Percentiles rank a stretch among this genome's conserved stretches.
Conservation (phyloP, 2,329 filamentous ascomycete species). For the Metarhizium brunneum region DNA sequence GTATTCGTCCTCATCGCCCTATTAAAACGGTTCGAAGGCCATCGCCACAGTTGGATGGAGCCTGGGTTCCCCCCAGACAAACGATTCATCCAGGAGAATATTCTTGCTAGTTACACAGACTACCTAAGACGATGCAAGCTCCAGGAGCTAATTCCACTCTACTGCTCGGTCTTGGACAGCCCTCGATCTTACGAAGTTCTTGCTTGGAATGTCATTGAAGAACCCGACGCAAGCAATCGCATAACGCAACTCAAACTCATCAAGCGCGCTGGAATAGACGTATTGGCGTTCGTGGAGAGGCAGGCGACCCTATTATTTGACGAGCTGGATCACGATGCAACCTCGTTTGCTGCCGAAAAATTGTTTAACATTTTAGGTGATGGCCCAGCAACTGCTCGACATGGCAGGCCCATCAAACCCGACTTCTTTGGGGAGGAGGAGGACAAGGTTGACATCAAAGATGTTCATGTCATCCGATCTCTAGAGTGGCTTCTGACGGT, state of each 20-base stretch:
- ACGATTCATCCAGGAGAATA: constrained; percentile 55
- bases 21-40: constrained; percentile 46
- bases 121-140: constrained; percentile 64
- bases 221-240: constrained; percentile 57
- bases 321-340: constrained; percentile 28
- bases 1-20: constrained; percentile 56
- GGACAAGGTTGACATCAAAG: constrained; percentile 45
- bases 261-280: constrained; percentile 62
- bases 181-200: constrained; percentile 61
- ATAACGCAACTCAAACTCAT: constrained; percentile 64
- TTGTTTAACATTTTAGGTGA: constrained; percentile 43
- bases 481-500: constrained; percentile 79
- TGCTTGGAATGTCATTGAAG: constrained; percentile 65
- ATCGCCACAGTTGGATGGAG: constrained; percentile 9
- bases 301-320: constrained; percentile 49
- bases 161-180: constrained; percentile 67
- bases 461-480: constrained; percentile 64
- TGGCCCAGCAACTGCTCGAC: constrained; percentile 19
- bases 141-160: constrained; percentile 74
- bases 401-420: constrained; percentile 55
- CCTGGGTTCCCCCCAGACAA: constrained; percentile 12
- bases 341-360: constrained; percentile 28
- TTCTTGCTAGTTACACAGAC: constrained; percentile 74
- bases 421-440: constrained; percentile 61
- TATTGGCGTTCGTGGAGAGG: constrained; percentile 61